These are phyloP conservation scores for Flaveria bidentis DNA, from an alignment of 129 eudicot species.

Conservation along the genomic window DNA sequence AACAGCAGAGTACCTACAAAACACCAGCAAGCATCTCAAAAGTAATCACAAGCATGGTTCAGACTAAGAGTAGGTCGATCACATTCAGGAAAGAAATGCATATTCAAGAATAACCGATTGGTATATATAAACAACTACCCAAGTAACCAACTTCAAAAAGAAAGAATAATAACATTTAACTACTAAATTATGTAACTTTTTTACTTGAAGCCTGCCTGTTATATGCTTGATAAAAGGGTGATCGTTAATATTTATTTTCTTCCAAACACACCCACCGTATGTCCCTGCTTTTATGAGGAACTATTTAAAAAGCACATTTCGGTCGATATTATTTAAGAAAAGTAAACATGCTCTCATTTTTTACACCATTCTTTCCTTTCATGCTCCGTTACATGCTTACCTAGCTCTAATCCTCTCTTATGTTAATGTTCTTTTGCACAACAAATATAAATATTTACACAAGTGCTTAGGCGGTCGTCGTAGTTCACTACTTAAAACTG, in stretches of 20 bases:
- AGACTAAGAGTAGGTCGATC: neutral
- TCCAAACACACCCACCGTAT: neutral
- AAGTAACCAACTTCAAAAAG: slow-evolving; percentile 7
- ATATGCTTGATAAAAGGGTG: neutral
- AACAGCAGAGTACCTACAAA: slow-evolving; percentile 5
- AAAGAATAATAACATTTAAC: neutral
- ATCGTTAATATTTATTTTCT: neutral
- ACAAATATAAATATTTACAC: neutral
- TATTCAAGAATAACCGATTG: slow-evolving; percentile 15
- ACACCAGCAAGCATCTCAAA: slow-evolving; percentile 28
- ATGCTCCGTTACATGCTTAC: neutral
- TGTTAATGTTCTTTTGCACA: neutral
- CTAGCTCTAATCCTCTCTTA: neutral
- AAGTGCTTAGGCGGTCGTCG: neutral
- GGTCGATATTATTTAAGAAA: neutral
- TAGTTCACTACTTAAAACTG: too few species aligned
- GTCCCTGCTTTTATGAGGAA: neutral
- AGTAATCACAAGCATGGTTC: neutral
- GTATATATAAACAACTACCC: neutral
- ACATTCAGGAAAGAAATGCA: slow-evolving; percentile 14
- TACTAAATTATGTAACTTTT: neutral
- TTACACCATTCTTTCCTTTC: neutral
- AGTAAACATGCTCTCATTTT: neutral
- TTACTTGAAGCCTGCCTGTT: slow-evolving; percentile 18
- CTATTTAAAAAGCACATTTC: too few species aligned